Conservation (phyloP, 2,329 filamentous ascomycete species). For the Periglandula ipomoeae region DNA sequence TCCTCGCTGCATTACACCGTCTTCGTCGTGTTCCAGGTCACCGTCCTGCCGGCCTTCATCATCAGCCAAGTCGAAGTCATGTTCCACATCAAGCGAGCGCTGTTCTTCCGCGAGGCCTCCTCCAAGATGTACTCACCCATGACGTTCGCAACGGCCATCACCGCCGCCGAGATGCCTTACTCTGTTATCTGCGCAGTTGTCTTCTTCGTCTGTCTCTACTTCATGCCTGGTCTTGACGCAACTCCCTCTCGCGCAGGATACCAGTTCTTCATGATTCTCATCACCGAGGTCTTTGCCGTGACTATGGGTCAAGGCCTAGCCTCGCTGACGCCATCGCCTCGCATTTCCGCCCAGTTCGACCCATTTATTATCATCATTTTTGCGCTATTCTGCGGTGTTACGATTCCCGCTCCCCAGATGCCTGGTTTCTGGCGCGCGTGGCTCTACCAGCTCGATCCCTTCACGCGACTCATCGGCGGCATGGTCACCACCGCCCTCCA, state of each 20-base stretch:
- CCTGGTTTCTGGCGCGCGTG: slow-evolving; percentile 69
- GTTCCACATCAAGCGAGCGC: slow-evolving; percentile 68
- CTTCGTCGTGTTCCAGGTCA: slow-evolving; percentile 86
- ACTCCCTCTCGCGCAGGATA: slow-evolving; percentile 63
- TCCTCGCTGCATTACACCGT: slow-evolving; percentile 74
- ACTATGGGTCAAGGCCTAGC: slow-evolving; percentile 70
- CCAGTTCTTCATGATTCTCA: slow-evolving; percentile 76
- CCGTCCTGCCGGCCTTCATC: slow-evolving; percentile 74
- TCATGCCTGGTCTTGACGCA: slow-evolving; percentile 64
- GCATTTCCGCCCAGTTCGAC: slow-evolving; percentile 71
- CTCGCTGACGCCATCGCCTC: slow-evolving; percentile 67
- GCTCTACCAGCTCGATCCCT: slow-evolving; percentile 76
- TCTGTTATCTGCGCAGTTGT: slow-evolving; percentile 67
- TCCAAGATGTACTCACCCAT: slow-evolving; percentile 79
- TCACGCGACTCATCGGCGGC: slow-evolving; percentile 71
- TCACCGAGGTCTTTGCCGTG: slow-evolving; percentile 78
- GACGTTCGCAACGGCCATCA: slow-evolving; percentile 67
- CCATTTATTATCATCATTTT: slow-evolving; percentile 79
- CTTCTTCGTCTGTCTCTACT: slow-evolving; percentile 81
- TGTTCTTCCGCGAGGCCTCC: slow-evolving; percentile 79
- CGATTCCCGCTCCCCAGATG: slow-evolving; percentile 70
- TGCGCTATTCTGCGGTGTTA: slow-evolving; percentile 79
- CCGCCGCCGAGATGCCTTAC: slow-evolving; percentile 81
- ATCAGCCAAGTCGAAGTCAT: slow-evolving; percentile 73
- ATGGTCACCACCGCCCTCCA: slow-evolving; percentile 74